phyloP scores from a whole-genome alignment of 2,329 filamentous ascomycete species.

The Penicillium corylophilum region DNA sequence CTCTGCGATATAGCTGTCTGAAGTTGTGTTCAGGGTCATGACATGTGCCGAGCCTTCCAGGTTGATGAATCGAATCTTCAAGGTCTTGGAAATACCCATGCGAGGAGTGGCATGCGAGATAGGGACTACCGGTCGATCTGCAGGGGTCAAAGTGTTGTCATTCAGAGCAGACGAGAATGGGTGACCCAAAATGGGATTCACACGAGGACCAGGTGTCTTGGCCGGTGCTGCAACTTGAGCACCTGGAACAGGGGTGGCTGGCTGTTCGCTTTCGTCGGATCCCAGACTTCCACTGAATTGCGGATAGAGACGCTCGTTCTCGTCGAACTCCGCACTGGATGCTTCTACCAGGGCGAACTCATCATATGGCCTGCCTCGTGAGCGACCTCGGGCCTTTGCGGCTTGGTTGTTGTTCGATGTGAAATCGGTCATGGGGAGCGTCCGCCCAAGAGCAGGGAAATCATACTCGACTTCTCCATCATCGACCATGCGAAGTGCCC shows the following conservation, averaged over 20 bases:
- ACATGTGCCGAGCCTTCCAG: slow-evolving; percentile 56
- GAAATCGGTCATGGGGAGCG: slow-evolving; percentile 61
- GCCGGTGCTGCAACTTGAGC: slow-evolving; percentile 21
- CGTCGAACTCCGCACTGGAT: slow-evolving; percentile 53
- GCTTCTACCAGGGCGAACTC: slow-evolving; percentile 66
- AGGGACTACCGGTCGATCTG: slow-evolving; percentile 47
- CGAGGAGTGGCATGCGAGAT: slow-evolving; percentile 52
- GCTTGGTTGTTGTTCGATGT: slow-evolving; percentile 67
- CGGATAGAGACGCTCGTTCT: slow-evolving; percentile 59
- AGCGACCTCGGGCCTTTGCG: slow-evolving; percentile 52
- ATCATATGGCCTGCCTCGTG: slow-evolving; percentile 64
- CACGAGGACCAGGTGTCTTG: slow-evolving; percentile 27
- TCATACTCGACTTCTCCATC: slow-evolving; percentile 67
- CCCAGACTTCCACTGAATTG: slow-evolving; percentile 43
- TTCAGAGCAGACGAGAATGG: slow-evolving; percentile 48
- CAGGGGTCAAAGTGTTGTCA: slow-evolving; percentile 46
- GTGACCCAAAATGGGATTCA: slow-evolving; percentile 46
- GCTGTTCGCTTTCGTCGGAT: slow-evolving; percentile 31
- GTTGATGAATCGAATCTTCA: slow-evolving; percentile 62
- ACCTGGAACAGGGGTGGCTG: slow-evolving; percentile 21
- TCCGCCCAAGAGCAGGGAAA: slow-evolving; percentile 60
- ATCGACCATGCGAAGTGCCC: slow-evolving; percentile 67
- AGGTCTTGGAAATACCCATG: slow-evolving; percentile 56
- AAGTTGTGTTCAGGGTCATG: slow-evolving; percentile 58
- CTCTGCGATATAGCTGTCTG: slow-evolving; percentile 67